Base-by-base conservation (phyloP, 2,329 filamentous ascomycete species). In the Aureobasidium sp. region DNA sequence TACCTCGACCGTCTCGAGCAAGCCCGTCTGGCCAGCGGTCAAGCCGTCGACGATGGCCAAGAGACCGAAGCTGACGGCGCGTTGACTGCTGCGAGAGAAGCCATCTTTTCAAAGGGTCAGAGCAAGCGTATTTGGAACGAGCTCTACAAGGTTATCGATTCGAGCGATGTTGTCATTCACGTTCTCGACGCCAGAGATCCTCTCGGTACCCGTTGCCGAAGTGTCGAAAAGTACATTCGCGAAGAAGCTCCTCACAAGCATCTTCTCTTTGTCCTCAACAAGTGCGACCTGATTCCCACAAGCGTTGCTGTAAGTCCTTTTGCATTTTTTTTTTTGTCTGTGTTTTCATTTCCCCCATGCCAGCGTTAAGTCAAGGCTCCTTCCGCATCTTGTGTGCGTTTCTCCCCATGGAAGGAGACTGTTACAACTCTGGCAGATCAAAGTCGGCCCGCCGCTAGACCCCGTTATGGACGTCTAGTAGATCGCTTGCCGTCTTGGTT, bases 391-490 rank as follows among this genome's bases (percentile, higher is more conserved):
- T 69, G 70, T 73, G 73, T 78, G 74, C 76, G 80, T 72, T 57
- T 49, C 74, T 77, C 81, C 74, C 81, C 74, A 85, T 94, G 89
- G 87, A 86, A 86, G 84, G 80, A 77, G 77, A 90, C 92, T 95
- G 94, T 99, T 99, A 99, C 89, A 90, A 88, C 88, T 85, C 90
- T 96, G 94, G 94, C 87, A 97, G 84, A 99, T 86, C 75, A 80
- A 96, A 80, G 81, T 80, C 79, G 78, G 81, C 85, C 88, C 87
- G 84, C 81, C 80, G 78, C 80, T 78, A 74, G 78, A 77, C 74
- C 78, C 80, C 81, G 77, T 83, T 84, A 78, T 84, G 83, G 81
- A 77, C 35, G 74, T 80, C 57, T 51, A 84, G 81, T 83, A 86
- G 88, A 87, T 73, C 79, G 79, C 81, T 79, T 82, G 81, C 89